Percentiles rank a stretch among this genome's conserved stretches.
Evolutionary conservation across 306 rosid species (phyloP).

Genomic region (Delonix regia): DNA sequence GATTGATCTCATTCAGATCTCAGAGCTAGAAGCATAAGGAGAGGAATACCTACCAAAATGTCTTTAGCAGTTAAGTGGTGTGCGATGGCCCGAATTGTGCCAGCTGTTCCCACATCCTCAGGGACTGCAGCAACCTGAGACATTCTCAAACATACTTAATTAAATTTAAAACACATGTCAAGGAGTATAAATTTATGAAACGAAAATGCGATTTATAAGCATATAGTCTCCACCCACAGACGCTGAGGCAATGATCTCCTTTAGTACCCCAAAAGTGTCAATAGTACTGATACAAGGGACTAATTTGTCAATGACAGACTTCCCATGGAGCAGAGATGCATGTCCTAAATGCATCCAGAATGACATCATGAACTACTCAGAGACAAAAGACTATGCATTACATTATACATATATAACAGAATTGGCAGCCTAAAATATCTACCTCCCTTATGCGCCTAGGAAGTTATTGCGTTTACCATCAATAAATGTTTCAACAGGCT

Average conservation of each 20-base stretch:
- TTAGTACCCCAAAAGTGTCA: not conserved
- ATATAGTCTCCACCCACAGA: slow-evolving; percentile 6
- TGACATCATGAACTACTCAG: not conserved
- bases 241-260: not conserved
- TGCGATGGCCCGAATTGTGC: slow-evolving; percentile 87
- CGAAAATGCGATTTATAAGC: not conserved
- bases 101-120: slow-evolving; percentile 97
- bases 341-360: not conserved
- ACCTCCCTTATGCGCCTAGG: not conserved
- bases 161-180: slow-evolving; percentile 7
- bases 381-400: not conserved
- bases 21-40: not conserved
- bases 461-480: not conserved
- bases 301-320: not conserved
- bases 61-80: slow-evolving; percentile 83
- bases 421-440: not conserved
- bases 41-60: slow-evolving; percentile 63
- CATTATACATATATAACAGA: not conserved
- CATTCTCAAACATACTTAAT: slow-evolving; percentile 21
- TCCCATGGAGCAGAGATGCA: not conserved
- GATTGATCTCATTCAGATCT: slow-evolving; percentile 19
- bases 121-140: slow-evolving; percentile 90
- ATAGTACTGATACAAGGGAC: not conserved
- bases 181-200: slow-evolving; percentile 14
- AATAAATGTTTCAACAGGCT: not conserved